Evolutionary conservation across 495 filamentous ascomycete genomes (phyloP).

Genomic region (Aspergillus conjunctus): DNA sequence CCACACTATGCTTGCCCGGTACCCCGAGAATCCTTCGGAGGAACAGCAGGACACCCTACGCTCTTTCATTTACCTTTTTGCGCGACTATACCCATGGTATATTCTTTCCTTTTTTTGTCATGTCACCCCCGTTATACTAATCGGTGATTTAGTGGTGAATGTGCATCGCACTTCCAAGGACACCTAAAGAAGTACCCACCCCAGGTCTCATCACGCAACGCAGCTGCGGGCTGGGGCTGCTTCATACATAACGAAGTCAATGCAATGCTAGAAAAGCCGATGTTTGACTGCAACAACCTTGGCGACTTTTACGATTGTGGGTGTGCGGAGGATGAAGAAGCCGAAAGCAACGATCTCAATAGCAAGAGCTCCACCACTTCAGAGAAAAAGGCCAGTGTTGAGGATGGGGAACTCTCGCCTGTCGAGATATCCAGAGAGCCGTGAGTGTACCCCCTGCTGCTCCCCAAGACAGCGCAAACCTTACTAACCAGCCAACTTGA

Average conservation of each 20-base stretch:
- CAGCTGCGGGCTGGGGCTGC: slow-evolving; percentile 89
- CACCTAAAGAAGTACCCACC: slow-evolving; percentile 85
- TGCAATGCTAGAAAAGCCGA: slow-evolving; percentile 73
- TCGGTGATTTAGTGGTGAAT: slow-evolving; percentile 71
- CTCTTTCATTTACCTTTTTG: slow-evolving; percentile 86
- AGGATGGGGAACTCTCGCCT: slow-evolving; percentile 24
- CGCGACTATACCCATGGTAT: slow-evolving; percentile 85
- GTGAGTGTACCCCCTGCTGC: slow-evolving; percentile 31
- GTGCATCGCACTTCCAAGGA: slow-evolving; percentile 85
- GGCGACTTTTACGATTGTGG: slow-evolving; percentile 96
- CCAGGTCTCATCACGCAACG: slow-evolving; percentile 79
- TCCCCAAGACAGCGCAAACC: neutral
- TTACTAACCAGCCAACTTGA: slow-evolving; percentile 20
- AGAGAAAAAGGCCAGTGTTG: slow-evolving; percentile 16
- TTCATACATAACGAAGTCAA: slow-evolving; percentile 96
- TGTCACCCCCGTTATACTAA: slow-evolving; percentile 13
- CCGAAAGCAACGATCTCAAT: slow-evolving; percentile 14
- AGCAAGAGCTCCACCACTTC: slow-evolving; percentile 12
- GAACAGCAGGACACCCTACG: slow-evolving; percentile 84
- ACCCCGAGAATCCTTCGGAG: slow-evolving; percentile 78
- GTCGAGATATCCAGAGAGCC: slow-evolving; percentile 49
- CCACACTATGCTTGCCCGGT: slow-evolving; percentile 93
- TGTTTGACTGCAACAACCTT: slow-evolving; percentile 87
- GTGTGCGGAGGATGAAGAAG: slow-evolving; percentile 72
- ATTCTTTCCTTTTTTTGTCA: neutral